Evolutionary conservation across 306 rosid genomes (phyloP).

Genomic region (Abrus pulchellus): DNA sequence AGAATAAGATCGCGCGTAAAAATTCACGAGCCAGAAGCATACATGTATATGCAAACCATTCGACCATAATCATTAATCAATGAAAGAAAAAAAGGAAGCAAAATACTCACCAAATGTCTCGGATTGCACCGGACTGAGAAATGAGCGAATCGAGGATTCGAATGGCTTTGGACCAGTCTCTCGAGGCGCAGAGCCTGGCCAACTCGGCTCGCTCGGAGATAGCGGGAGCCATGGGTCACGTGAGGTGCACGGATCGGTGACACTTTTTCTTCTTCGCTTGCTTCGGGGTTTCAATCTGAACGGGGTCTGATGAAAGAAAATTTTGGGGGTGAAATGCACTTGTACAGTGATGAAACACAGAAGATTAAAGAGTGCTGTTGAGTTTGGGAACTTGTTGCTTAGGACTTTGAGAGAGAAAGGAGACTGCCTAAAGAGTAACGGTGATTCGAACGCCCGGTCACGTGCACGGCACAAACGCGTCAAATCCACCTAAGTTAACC

Average conservation of each 20-base stretch:
- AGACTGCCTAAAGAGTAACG: conserved; percentile 8
- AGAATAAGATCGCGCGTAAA: conserved; percentile 41
- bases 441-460: background rate
- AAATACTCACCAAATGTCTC: conserved; percentile 77
- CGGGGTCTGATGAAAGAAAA: conserved; percentile 29
- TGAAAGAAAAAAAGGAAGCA: conserved; percentile 23
- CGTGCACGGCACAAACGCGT: conserved; percentile 19
- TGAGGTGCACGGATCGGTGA: conserved; percentile 54
- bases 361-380: background rate
- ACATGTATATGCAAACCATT: background rate
- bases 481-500: background rate
- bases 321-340: conserved; percentile 17
- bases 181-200: conserved; percentile 80
- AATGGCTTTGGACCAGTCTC: conserved; percentile 97
- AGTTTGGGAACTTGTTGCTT: background rate
- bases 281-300: conserved; percentile 39
- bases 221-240: conserved; percentile 61
- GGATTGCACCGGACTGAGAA: conserved; percentile 68
- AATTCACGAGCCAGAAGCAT: background rate
- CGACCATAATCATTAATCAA: background rate
- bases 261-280: background rate
- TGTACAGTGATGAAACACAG: background rate
- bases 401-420: background rate
- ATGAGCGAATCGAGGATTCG: conserved; percentile 87
- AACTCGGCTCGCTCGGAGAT: conserved; percentile 77